Evolutionary conservation across 2,329 filamentous ascomycete genomes (phyloP), one percentile per base, ranked within the genome.

Genomic region (Phialophora chinensis): DNA sequence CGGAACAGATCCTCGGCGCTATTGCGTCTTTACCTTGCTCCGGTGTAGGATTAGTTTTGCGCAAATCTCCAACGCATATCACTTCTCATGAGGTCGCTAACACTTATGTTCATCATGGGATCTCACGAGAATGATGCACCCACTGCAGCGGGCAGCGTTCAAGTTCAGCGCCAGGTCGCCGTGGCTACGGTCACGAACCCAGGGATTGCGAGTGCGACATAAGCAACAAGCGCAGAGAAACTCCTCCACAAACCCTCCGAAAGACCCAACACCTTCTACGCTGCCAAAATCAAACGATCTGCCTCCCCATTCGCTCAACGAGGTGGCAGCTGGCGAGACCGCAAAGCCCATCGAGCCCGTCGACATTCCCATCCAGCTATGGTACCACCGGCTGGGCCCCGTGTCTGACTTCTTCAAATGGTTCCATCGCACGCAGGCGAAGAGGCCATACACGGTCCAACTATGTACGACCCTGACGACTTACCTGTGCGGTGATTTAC

Each of bases 361-460:
- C 44, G 71, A 72, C 31, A 67, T 73, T 23, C 72, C 72, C 14
- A 67, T 66, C 12, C 66, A 64, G 33, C 62, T 72, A 38, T 74
- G 72, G 72, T 72, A 73, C 33, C 71, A 71, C 53, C 67, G 72
- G 20, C 64, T 73, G 11, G 72, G 72, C 4, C 72, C 68, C 6
- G 70, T 73, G 38, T 70, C 71, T n/a, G 54, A 66, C 23, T 73
- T 73, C 63, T 72, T 73, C 61, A 67, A 58, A 44, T 73, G 72
- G 72, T 73, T 74, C 47, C 69, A 74, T 17, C 85, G 88, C 25
- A 86, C 88, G 55, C 92, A 97, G 79, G 82, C 86, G 60, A 84
- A 85, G 58, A 83, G 89, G 58, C 93, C 94, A 0, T 91, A 92
- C 74, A 80, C 85, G n/a, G 96, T 92, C 10, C 93, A 97, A 80